phyloP scores from a whole-genome alignment of 176 grass and related monocot species.

The Bromus sterilis region DNA sequence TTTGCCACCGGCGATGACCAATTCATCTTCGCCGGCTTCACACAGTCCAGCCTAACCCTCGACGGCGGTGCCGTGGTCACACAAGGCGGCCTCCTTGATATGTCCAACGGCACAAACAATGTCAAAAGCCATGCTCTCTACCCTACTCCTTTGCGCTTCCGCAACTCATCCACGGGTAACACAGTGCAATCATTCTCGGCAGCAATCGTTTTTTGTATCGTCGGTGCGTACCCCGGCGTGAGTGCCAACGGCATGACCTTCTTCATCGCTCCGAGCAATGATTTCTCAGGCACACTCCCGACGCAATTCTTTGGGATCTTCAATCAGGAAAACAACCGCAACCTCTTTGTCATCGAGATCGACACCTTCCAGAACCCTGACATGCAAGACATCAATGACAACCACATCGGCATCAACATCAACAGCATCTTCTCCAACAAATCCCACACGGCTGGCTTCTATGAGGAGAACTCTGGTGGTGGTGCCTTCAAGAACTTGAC shows the following conservation, averaged over 20 bases:
- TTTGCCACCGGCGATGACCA: neutral
- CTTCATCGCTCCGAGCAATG: slow-evolving; percentile 10
- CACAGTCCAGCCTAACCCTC: neutral
- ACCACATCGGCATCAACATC: slow-evolving; percentile 32
- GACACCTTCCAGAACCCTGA: slow-evolving; percentile 28
- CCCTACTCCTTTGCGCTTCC: slow-evolving; percentile 8
- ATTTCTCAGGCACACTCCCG: neutral
- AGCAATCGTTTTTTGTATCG: neutral
- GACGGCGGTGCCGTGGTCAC: slow-evolving; percentile 1
- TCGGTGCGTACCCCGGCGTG: neutral
- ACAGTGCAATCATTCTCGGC: slow-evolving; percentile 20
- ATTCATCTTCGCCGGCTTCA: slow-evolving; percentile 32
- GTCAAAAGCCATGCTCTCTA: slow-evolving; percentile 20
- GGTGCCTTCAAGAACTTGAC: neutral
- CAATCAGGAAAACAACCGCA: neutral
- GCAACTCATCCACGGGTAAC: neutral
- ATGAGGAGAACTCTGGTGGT: neutral
- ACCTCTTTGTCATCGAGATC: slow-evolving; percentile 22
- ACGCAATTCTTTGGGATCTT: slow-evolving; percentile 20
- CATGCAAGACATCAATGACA: slow-evolving; percentile 26
- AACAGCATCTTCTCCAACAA: neutral
- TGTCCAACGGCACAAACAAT: neutral
- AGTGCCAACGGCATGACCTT: slow-evolving; percentile 3
- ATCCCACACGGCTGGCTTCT: neutral
- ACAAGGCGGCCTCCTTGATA: neutral